Base-by-base conservation (phyloP, 768 basidiomycete species). In the Hortiboletus flavorubellus region DNA sequence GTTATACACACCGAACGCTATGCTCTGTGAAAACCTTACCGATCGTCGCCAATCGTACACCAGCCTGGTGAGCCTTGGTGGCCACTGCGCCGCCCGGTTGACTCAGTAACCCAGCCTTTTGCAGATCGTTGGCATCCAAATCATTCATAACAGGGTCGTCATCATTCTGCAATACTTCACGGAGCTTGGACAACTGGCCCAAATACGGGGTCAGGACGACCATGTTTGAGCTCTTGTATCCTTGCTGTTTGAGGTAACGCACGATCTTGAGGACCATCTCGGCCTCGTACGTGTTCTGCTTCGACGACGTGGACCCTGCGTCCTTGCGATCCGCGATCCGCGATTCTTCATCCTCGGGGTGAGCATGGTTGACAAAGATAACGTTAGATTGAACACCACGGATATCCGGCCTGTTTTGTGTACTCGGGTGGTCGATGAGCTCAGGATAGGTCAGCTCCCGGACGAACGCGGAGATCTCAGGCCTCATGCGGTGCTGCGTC, bases 131-230 rank as follows among this genome's bases (percentile, higher is more conserved):
- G 0, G 80, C 77, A 52, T 89, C 86, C 0, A 88, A 64, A 55
- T 89, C 87, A 51, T 80, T 82, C 34, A 89, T 68, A 3, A 87
- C 67, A 0, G 87, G 84, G 55, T 89, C 87, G 15, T 70, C 72
- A 1, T 74, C 73, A 11, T 70, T 65, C 59, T 73, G 72, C 35
- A 89, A 59, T 0, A 72, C 73, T 4, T 72, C 64, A 16, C 72
- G 77, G 4, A 89, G 74, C 35, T 75, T 74, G 18, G 72, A 74
- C 14, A 89, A 69, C 61, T 89, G 87, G 0, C 85, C 87, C 8
- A 88, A 68, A 57, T 89, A 89, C 0, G 87, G 87, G 0, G 87
- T 89, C 41, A 89, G 68, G 15, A 89, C 64, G 21, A 88, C 87
- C 21, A 89, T 69, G 15, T 83, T 71, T 5, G 80, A 70, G 1